Conservation (phyloP, 2,329 filamentous ascomycete genomes). For the Pestalotiopsis sp. region DNA sequence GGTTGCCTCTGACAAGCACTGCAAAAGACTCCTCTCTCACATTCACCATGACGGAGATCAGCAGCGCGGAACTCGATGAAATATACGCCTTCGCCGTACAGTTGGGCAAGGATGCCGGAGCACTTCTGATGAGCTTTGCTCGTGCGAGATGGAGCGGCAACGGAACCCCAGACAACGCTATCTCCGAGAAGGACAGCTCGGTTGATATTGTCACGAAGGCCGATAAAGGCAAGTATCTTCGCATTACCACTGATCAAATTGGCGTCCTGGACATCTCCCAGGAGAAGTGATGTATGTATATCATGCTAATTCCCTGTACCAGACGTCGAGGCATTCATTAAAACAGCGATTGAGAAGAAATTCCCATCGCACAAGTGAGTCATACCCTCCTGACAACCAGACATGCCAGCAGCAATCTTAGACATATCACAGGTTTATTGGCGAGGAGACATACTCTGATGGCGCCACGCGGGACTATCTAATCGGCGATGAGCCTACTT, state of each 20-base stretch:
- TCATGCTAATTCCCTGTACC: slow-evolving; percentile 13
- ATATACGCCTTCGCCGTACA: slow-evolving; percentile 74
- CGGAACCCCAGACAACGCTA: slow-evolving; percentile 35
- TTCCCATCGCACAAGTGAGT: slow-evolving; percentile 70
- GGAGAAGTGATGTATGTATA: not conserved
- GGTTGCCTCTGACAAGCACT: not conserved
- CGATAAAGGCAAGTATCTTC: slow-evolving; percentile 60
- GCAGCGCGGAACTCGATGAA: slow-evolving; percentile 57
- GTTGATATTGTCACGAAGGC: slow-evolving; percentile 81
- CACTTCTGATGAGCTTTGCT: slow-evolving; percentile 68
- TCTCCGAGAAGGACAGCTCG: slow-evolving; percentile 72
- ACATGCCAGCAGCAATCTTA: not conserved
- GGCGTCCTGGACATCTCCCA: not conserved
- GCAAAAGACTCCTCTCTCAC: too few relatives aligned
- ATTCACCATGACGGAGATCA: slow-evolving; percentile 25
- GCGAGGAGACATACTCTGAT: slow-evolving; percentile 76
- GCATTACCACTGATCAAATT: slow-evolving; percentile 20
- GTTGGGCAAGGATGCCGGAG: slow-evolving; percentile 70
- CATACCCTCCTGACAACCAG: not conserved
- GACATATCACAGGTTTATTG: slow-evolving; percentile 63
- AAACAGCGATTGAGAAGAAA: slow-evolving; percentile 55
- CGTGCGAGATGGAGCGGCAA: slow-evolving; percentile 52
- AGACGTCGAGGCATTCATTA: slow-evolving; percentile 77
- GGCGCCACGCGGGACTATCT: slow-evolving; percentile 70
- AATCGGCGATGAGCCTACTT: slow-evolving; percentile 66